These are phyloP conservation scores for Candida ovalis DNA, from an alignment of 805 yeast genomes.

Conservation along the genomic window DNA sequence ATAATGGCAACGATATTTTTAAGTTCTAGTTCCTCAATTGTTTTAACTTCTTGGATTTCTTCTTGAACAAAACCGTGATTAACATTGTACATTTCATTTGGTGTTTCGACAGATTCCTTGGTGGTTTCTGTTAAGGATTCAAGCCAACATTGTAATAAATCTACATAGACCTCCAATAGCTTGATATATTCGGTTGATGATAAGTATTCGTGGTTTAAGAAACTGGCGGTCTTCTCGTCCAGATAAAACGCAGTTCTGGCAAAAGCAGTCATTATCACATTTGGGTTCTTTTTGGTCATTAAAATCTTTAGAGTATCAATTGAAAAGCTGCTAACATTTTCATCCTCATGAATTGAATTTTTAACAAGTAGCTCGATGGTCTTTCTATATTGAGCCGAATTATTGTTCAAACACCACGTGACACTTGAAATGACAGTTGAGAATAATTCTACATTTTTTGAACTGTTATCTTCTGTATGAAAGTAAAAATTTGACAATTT, in stretches of 20 bases:
- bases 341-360: conserved; percentile 67
- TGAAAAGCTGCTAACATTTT: conserved; percentile 60
- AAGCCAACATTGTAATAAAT: conserved; percentile 79
- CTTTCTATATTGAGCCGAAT: conserved; percentile 53
- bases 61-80: conserved; percentile 32
- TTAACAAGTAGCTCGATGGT: conserved; percentile 73
- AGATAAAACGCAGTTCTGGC: conserved; percentile 76
- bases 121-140: conserved; percentile 47
- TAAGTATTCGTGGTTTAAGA: conserved; percentile 53
- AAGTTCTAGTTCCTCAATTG: conserved; percentile 66
- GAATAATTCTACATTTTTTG: conserved; percentile 53
- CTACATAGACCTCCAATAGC: conserved; percentile 68
- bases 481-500: conserved; percentile 38
- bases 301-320: conserved; percentile 58
- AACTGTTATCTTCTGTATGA: conserved; percentile 31
- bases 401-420: conserved; percentile 59
- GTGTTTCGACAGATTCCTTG: conserved; percentile 25
- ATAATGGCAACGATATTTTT: conserved; percentile 78
- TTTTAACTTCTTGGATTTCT: conserved; percentile 41
- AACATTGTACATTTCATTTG: conserved; percentile 33
- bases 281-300: conserved; percentile 67
- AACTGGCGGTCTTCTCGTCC: conserved; percentile 61
- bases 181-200: conserved; percentile 58
- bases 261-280: conserved; percentile 65
- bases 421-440: conserved; percentile 65